Conservation (phyloP, 2,329 filamentous ascomycete species). For the Meredithiella fracta region DNA sequence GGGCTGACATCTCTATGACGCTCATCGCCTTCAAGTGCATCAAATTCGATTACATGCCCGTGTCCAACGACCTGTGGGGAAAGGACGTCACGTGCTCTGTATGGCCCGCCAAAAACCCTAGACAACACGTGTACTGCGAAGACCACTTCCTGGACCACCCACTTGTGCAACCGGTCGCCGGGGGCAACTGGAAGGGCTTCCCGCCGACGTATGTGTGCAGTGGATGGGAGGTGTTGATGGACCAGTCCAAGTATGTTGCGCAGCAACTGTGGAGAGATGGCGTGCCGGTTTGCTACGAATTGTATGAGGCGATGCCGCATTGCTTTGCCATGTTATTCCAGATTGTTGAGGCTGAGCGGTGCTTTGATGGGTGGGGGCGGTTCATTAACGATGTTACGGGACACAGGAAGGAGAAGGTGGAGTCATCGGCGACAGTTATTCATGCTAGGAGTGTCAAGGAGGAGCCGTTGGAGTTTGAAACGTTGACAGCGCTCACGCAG, state of each 20-base stretch:
- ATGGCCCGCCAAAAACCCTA: slow-evolving; percentile 40
- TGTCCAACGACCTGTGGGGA: slow-evolving; percentile 10
- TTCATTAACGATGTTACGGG: slow-evolving; percentile 34
- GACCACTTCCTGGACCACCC: slow-evolving; percentile 46
- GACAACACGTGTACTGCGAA: slow-evolving; percentile 36
- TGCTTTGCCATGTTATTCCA: slow-evolving; percentile 47
- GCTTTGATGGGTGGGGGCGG: slow-evolving; percentile 36
- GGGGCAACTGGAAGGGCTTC: slow-evolving; percentile 39
- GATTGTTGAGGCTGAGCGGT: slow-evolving; percentile 27
- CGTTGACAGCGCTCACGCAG: slow-evolving; percentile 18
- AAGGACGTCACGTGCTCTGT: slow-evolving; percentile 29
- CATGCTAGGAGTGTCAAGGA: slow-evolving; percentile 36
- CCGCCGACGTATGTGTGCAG: slow-evolving; percentile 53
- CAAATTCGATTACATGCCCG: slow-evolving; percentile 30
- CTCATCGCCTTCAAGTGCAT: slow-evolving; percentile 18
- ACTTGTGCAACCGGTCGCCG: slow-evolving; percentile 46
- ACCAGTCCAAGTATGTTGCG: slow-evolving; percentile 49
- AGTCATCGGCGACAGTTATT: slow-evolving; percentile 29
- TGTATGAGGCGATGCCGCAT: slow-evolving; percentile 71
- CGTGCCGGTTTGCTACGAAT: slow-evolving; percentile 43
- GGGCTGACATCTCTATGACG: slow-evolving; percentile 53
- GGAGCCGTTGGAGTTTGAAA: slow-evolving; percentile 26
- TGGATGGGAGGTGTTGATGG: slow-evolving; percentile 55
- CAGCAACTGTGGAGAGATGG: slow-evolving; percentile 27
- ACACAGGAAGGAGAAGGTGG: slow-evolving; percentile 19